phyloP scores from a whole-genome alignment of 495 filamentous ascomycete genomes.

The Collariella sp. region DNA sequence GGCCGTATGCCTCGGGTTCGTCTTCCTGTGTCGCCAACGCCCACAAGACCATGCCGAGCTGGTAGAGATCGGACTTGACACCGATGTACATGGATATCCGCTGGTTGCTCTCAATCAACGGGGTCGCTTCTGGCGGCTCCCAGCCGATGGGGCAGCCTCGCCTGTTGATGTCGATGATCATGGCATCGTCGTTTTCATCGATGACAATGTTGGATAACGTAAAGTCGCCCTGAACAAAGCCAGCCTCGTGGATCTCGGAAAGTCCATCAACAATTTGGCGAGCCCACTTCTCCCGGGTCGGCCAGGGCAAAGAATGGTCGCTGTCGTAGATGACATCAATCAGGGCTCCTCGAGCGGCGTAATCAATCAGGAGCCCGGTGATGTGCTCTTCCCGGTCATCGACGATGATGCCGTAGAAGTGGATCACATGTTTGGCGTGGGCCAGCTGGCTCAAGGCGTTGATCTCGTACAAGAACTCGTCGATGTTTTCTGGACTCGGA shows the following conservation, averaged over 20 bases:
- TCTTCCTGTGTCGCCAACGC: constrained; percentile 79
- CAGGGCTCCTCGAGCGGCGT: constrained; percentile 77
- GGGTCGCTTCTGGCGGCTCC: constrained; percentile 89
- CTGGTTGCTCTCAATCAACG: constrained; percentile 83
- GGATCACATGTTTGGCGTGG: constrained; percentile 68
- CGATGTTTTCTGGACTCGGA: constrained; percentile 88
- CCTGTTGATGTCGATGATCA: constrained; percentile 98
- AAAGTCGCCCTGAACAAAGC: constrained; percentile 96
- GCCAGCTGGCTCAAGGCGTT: constrained; percentile 81
- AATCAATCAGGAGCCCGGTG: constrained; percentile 86
- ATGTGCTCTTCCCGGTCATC: constrained; percentile 67
- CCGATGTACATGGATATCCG: constrained; percentile 97
- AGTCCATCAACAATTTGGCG: constrained; percentile 85
- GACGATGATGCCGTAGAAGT: constrained; percentile 81
- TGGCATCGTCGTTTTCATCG: constrained; percentile 72
- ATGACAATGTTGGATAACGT: constrained; percentile 97
- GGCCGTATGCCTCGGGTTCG: constrained; percentile 72
- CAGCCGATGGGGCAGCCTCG: constrained; percentile 93
- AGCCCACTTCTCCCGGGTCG: constrained; percentile 79
- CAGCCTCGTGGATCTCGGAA: constrained; percentile 87
- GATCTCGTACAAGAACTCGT: constrained; percentile 96
- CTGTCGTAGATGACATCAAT: constrained; percentile 85
- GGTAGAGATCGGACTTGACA: constrained; percentile 92
- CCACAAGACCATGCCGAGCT: constrained; percentile 97
- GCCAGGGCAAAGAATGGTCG: constrained; percentile 59